These are phyloP conservation scores for Penicillium sp. DNA, from an alignment of 2,329 filamentous ascomycete species.

Conservation along the genomic window DNA sequence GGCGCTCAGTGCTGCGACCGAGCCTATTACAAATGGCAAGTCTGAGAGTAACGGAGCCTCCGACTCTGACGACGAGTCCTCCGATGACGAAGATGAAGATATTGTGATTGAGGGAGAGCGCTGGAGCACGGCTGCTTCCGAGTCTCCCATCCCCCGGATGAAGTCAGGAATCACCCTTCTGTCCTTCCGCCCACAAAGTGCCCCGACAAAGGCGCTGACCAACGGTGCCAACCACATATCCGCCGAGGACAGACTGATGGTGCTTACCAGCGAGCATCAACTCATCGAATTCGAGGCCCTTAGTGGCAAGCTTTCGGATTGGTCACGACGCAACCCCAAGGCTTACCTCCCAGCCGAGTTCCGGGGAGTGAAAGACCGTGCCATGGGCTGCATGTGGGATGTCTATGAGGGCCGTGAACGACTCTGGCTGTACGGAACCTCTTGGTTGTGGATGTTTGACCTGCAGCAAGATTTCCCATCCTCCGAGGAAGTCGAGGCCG, in stretches of 20 bases:
- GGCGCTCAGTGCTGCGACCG: slow-evolving; percentile 59
- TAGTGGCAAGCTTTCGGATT: slow-evolving; percentile 75
- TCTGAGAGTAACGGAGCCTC: slow-evolving; percentile 45
- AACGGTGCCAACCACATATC: slow-evolving; percentile 46
- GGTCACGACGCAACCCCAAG: slow-evolving; percentile 82
- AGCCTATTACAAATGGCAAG: slow-evolving; percentile 44
- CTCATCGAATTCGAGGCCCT: slow-evolving; percentile 77
- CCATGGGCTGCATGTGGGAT: slow-evolving; percentile 85
- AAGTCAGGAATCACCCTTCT: slow-evolving; percentile 65
- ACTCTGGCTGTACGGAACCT: slow-evolving; percentile 83
- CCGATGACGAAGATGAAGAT: slow-evolving; percentile 53
- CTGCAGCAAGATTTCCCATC: slow-evolving; percentile 66
- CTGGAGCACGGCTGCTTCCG: slow-evolving; percentile 75
- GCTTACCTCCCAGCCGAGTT: slow-evolving; percentile 73
- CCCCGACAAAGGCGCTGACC: slow-evolving; percentile 34
- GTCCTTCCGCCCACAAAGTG: slow-evolving; percentile 60
- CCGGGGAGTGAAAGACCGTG: slow-evolving; percentile 71
- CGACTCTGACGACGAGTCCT: slow-evolving; percentile 48
- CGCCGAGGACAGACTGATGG: slow-evolving; percentile 56
- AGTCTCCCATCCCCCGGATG: slow-evolving; percentile 68
- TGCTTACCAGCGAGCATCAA: slow-evolving; percentile 65
- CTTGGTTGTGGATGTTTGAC: slow-evolving; percentile 92
- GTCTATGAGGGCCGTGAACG: slow-evolving; percentile 58
- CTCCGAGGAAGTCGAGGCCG: slow-evolving; percentile 29
- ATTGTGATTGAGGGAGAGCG: slow-evolving; percentile 59